Evolutionary conservation across 371 early-diverging fungal genomes (phyloP), one percentile per base, ranked within the genome.

Genomic region (Mortierella sp.): DNA sequence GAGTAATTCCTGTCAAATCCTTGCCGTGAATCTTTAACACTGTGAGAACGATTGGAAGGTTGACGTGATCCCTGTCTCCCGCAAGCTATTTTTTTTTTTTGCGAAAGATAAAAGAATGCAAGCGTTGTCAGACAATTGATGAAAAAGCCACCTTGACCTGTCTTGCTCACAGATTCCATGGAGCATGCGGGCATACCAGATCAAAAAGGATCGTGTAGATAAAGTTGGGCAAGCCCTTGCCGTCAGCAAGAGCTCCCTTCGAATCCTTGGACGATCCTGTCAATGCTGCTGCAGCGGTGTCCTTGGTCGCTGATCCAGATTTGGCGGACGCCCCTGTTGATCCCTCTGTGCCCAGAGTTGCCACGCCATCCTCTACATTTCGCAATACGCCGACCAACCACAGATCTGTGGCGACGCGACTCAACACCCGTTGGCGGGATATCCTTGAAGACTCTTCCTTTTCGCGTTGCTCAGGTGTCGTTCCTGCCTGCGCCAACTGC

Each of bases 351-450:
- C 90, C 89, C 24, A 91, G 79, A 0, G 91, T 86, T 0, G 92
- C 79, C 27, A 93, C 87, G 2, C 94, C 94, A 73, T 93, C 93
- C 41, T 94, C 93, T 0, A 95, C 87, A 55, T 94, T 94, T 65
- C 95, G 91, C 58, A 97, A 83, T 2, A 97, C 93, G 21, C 97
- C 96, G 7, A 92, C 94, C 16, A 98, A 84, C 93, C 97, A 97
- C 58, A 98, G 91, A 60, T 99, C 99, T 4, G 93, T 90, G 0
- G 95, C 84, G 10, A 98, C 89, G 6, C 98, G 91, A 63, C 98
- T 88, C 35, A 95, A 89, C 3, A 92, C 90, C 24, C 95, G 91
- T 75, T 96, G 97, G 58, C 92, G 90, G 1, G 90, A 75, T 27
- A 97, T 88, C 29, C 99, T 91, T 0, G 91, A 81, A 10, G 91